These are phyloP conservation scores for Alloascoidea hylecoeti DNA, from an alignment of 805 yeast genomes.

Conservation along the genomic window DNA sequence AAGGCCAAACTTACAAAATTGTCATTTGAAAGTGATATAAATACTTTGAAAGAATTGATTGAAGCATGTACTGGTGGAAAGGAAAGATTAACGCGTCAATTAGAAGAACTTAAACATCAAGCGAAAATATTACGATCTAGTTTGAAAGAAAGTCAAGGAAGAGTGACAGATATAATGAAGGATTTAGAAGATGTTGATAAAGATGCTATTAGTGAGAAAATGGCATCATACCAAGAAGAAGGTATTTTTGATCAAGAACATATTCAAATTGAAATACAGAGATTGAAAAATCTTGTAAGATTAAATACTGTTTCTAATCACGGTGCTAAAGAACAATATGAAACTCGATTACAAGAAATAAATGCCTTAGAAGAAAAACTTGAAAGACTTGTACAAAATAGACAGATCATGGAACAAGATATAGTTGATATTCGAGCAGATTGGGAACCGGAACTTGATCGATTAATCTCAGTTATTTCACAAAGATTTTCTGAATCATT, in stretches of 20 bases:
- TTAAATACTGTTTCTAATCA: not conserved
- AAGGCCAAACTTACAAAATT: not conserved
- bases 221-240: conserved; percentile 20
- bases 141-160: not conserved
- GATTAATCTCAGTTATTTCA: conserved; percentile 42
- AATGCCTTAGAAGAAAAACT: conserved; percentile 21
- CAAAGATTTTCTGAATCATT: conserved; percentile 53
- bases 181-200: conserved; percentile 22
- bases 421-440: conserved; percentile 23
- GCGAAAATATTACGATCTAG: not conserved
- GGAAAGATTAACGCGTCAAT: conserved; percentile 7
- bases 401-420: conserved; percentile 17
- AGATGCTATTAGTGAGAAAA: conserved; percentile 23
- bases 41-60: not conserved
- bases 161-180: not conserved
- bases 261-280: conserved; percentile 12
- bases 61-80: conserved; percentile 5
- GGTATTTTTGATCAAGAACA: conserved; percentile 22
- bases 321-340: conserved; percentile 10
- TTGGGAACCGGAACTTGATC: conserved; percentile 54
- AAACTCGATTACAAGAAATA: conserved; percentile 24
- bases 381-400: conserved; percentile 20
- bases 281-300: not conserved
- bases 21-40: not conserved
- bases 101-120: conserved; percentile 9